A percentile compares a stretch with the other conserved stretches of the same genome.
Evolutionary conservation across 208 protist species (phyloP).

Genomic region (Trypanosoma melophagium): DNA sequence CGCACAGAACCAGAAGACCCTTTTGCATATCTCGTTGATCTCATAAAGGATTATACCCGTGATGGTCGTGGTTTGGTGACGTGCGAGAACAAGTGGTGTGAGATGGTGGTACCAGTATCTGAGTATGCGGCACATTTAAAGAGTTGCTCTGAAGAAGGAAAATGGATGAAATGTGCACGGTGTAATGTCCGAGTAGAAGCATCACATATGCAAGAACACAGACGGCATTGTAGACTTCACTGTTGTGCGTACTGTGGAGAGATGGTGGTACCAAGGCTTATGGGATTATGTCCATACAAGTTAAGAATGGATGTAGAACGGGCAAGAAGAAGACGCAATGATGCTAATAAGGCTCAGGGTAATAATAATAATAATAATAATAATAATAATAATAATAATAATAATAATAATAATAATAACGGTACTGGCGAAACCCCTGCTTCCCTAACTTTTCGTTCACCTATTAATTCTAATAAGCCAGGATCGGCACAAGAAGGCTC

Average conservation of each 20-base stretch:
- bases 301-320: constrained; percentile 47
- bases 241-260: constrained; percentile 71
- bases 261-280: constrained; percentile 70
- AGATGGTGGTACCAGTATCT: constrained; percentile 59
- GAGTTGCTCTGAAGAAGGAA: constrained; percentile 48
- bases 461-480: not conserved
- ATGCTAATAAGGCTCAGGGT: not conserved
- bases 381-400: not conserved
- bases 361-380: not conserved
- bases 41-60: constrained; percentile 44
- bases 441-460: too few relatives aligned
- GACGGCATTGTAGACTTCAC: constrained; percentile 56
- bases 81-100: constrained; percentile 77
- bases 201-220: constrained; percentile 49
- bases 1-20: constrained; percentile 59
- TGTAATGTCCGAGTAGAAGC: constrained; percentile 74
- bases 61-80: constrained; percentile 67
- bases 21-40: constrained; percentile 60
- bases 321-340: not conserved
- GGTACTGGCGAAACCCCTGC: too few relatives aligned
- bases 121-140: constrained; percentile 40
- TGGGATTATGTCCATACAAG: constrained; percentile 61
- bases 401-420: not conserved
- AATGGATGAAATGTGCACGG: constrained; percentile 65
- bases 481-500: not conserved